Percentiles rank a stretch among this genome's conserved stretches.
Evolutionary conservation across 2,329 filamentous ascomycete genomes (phyloP).

Genomic region (Sporothrix brasiliensis): DNA sequence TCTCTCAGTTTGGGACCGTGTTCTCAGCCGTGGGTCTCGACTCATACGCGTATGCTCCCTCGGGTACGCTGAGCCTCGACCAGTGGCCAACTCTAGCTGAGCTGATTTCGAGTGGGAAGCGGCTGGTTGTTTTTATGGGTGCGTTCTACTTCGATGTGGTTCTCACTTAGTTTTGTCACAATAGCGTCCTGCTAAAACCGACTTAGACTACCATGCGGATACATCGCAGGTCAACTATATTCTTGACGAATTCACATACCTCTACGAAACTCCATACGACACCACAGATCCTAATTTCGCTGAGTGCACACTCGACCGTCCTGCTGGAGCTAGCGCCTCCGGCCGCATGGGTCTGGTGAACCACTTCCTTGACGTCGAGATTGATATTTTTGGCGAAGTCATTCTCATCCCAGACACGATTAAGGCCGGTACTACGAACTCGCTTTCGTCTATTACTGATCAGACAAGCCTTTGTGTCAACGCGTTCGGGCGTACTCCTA

Average conservation of each 20-base stretch:
- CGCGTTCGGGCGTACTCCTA: slow-evolving; percentile 42
- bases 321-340: slow-evolving; percentile 47
- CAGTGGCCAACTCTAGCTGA: slow-evolving; percentile 71
- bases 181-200: neutral
- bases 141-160: slow-evolving; percentile 36
- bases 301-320: slow-evolving; percentile 67
- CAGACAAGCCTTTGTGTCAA: slow-evolving; percentile 44
- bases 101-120: slow-evolving; percentile 63
- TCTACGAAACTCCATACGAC: slow-evolving; percentile 75
- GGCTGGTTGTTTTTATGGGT: slow-evolving; percentile 73
- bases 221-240: slow-evolving; percentile 61
- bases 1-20: slow-evolving; percentile 57
- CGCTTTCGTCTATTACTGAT: slow-evolving; percentile 52
- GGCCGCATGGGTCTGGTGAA: slow-evolving; percentile 59
- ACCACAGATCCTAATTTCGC: slow-evolving; percentile 62
- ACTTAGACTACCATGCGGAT: slow-evolving; percentile 62
- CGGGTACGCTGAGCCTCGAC: slow-evolving; percentile 46
- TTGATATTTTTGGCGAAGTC: slow-evolving; percentile 41
- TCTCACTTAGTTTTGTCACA: neutral
- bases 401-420: slow-evolving; percentile 41
- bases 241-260: slow-evolving; percentile 60
- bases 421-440: slow-evolving; percentile 49
- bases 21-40: slow-evolving; percentile 61
- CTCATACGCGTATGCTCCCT: slow-evolving; percentile 59
- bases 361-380: slow-evolving; percentile 61